Base-by-base conservation (phyloP, 192 early-diverging fungal species). In the Diversispora eburnea region DNA sequence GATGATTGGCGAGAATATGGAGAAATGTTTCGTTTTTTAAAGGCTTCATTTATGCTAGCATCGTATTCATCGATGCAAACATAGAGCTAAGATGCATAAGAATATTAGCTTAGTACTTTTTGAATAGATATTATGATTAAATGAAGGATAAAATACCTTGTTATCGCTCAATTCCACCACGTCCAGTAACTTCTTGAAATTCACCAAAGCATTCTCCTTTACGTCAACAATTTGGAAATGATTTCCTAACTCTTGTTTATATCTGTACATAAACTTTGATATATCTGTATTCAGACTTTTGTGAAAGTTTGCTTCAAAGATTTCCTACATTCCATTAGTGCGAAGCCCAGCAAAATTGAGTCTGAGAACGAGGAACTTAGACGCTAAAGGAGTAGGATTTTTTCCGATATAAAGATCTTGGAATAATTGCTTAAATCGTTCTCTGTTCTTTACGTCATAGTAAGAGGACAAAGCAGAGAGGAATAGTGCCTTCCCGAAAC, bases 21-120 rank as follows among this genome's bases (percentile, higher is more conserved):
- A n/a, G n/a, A 25, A 62, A 25, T 62, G 20, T 25, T 62, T 62
- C 22, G 15, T 42, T 62, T 62, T 62, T 56, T 56, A 62, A 62
- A 22, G 10, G 60, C 20, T 39, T 62, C 20, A 13, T 62, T 62
- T 22, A 62, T 62, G 33, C 60, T 5, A 62, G 22, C 60, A 62
- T 62, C 8, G 13, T 62, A 33, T 33, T 33, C 25, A 33, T 33
- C 25, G 2, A 33, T 33, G 2, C 0, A 33, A 2, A 33, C 2
- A 62, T 43, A 62, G 5, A 62, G 60, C 60, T 62, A 62, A 62
- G 15, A 43, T 39, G 5, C 60, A 62, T 33, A 5, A 62, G 60
- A 62, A 62, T 62, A 62, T 20, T 62, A 62, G 60, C 25, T 62
- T 62, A 39, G 60, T 62, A 62, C 60, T 62, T 62, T 61, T 39